Evolutionary conservation across 2,329 filamentous ascomycete species (phyloP), one percentile per base, ranked within the genome.

Genomic region (Didymella glomerata): DNA sequence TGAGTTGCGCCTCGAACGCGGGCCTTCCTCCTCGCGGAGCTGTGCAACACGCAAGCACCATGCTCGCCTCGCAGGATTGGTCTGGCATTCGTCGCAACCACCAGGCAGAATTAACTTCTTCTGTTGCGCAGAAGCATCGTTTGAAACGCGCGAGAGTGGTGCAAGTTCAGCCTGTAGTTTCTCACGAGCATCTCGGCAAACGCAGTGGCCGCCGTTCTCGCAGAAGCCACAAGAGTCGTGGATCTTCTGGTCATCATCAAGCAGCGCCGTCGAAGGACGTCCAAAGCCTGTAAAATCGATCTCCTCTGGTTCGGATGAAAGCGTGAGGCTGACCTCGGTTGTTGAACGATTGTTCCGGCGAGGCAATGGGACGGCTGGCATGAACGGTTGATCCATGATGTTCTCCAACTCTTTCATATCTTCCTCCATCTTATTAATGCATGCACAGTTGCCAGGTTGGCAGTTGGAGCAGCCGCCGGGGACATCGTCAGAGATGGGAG

Each of bases 1-100:
- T n/a, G 56, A 54, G 20, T 54, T 54, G 25, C 56, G 56, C 27
- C 56, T 58, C 18, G 56, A 49, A 7, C 46, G 44, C 8, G 50
- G 6, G 8, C 56, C 56, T 36, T 54, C 64, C 34, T 67, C 62
- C 22, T 50, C 62, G 28, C 64, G 66, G 14, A 75, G 62, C 50
- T 74, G 68, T 18, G 74, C 69, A n/a, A 76, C 65, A 49, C 72
- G 58, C 50, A 74, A 68, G 30, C 75, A 77, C 73, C 75, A 75
- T 13, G 73, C 74, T 41, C 63, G 64, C 59, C 77, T 72, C 14
- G 66, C 63, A 9, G 76, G 76, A 51, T 78, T 73, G 16, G 61
- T 57, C 61, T 74, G 70, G 48, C 76, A 78, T 45, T 74, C 73
- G 11, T 64, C 66, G 57, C 76, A 78, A 38, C 72, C 72, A n/a